Evolutionary conservation across 805 yeast species (phyloP), one percentile per base, ranked within the genome.

Genomic region (Torulaspora gathmanii): DNA sequence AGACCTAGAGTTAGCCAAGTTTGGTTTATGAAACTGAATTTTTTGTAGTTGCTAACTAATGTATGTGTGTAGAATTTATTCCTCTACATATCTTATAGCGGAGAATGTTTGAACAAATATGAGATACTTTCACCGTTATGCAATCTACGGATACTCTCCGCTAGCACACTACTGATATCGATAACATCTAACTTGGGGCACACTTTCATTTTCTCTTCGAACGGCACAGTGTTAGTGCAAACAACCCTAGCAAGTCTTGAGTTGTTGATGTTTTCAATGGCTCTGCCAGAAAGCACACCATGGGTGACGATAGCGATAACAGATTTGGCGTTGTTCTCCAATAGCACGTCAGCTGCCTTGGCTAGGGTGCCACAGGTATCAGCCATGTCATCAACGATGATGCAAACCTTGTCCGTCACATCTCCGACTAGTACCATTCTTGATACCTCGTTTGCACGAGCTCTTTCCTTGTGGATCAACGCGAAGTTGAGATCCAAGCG

Each of bases 61-160:
- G 17, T 15, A 35, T 23, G 25, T 35, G 23, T 35, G 10, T 20
- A 12, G 17, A 17, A 12, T n/a, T 6, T 13, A n/a, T 19, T 20
- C 4, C 4, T 20, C 27, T 23, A 20, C 16, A 10, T 15, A 34
- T 4, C 15, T 49, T 51, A 62, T 33, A 60, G 55, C 15, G 67
- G 67, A 30, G 63, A 64, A 52, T 62, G 57, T 23, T 56, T 82
- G 68, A 86, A 86, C 52, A 86, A 71, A 67, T 82, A 86, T 9
- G 89, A 82, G 46, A 86, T 81, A 67, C 90, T 82, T 69, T 86
- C 95, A 68, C 95, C 95, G 57, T 85, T 83, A 66, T 86, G 95
- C 63, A 86, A 74, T 69, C 95, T 79, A 71, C 95, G 80, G 49
- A 86, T 79, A 50, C 89, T 82, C 67, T 86, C 95, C 25, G 91